A percentile compares a stretch with the other conserved stretches of the same genome.
Conservation (phyloP, 257 asterid species). For the Solanum arcanum region DNA sequence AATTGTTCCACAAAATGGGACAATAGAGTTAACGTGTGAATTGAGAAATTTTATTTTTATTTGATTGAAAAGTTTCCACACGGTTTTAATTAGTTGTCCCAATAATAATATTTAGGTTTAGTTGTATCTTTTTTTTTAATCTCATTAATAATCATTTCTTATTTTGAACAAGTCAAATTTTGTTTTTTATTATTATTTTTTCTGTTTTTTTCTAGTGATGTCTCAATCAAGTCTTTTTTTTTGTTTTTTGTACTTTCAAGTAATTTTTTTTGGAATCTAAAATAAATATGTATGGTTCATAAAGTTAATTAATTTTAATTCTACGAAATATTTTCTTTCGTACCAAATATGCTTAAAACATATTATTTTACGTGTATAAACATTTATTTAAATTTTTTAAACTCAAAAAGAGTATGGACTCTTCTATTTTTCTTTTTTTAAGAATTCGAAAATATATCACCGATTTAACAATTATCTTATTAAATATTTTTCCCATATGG, state of each 20-base stretch:
- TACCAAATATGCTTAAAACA: background rate
- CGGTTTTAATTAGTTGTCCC: background rate
- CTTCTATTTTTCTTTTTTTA: no score
- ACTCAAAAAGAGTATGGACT: background rate
- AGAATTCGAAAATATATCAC: no score
- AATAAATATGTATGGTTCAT: background rate
- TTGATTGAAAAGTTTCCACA: slow-evolving; percentile 1
- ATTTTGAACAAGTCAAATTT: background rate
- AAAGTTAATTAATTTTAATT: background rate
- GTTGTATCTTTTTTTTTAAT: background rate
- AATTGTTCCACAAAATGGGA: background rate
- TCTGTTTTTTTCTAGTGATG: background rate
- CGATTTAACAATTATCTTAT: background rate
- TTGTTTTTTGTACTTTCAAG: background rate
- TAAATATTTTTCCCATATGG: background rate
- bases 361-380: no score
- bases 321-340: background rate
- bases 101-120: background rate
- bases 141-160: background rate
- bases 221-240: background rate
- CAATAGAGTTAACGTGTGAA: slow-evolving; percentile 29
- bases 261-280: background rate
- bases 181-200: background rate
- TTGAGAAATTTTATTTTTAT: slow-evolving; percentile 12
- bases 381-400: no score